Conservation (phyloP, 2,329 filamentous ascomycete genomes). For the Colletotrichum sp. region DNA sequence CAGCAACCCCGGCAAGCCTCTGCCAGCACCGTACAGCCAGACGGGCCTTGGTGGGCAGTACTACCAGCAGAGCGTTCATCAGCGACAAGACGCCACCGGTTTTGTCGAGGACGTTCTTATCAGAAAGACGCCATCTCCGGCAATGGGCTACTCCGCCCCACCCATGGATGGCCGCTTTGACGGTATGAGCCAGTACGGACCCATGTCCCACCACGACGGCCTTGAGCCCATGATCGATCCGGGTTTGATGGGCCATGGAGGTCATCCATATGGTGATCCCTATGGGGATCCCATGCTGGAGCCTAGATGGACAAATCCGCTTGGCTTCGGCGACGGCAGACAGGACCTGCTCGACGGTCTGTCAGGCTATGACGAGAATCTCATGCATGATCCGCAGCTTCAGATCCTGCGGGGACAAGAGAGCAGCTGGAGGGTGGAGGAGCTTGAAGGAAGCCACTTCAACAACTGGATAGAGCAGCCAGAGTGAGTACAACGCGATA, state of each 20-base stretch:
- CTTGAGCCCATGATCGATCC: conserved; percentile 24
- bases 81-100: conserved; percentile 26
- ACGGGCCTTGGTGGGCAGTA: conserved; percentile 34
- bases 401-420: conserved; percentile 34
- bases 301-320: conserved; percentile 16
- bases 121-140: conserved; percentile 38
- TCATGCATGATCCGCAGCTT: conserved; percentile 24
- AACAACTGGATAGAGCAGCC: conserved; percentile 35
- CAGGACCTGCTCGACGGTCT: conserved; percentile 21
- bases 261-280: conserved; percentile 12
- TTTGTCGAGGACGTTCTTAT: conserved; percentile 34
- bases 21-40: conserved; percentile 41
- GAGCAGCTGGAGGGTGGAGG: conserved; percentile 39
- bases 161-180: conserved; percentile 17
- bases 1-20: conserved; percentile 30
- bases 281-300: conserved; percentile 18
- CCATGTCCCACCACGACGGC: conserved; percentile 19
- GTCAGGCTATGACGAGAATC: conserved; percentile 23
- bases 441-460: conserved; percentile 35
- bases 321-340: conserved; percentile 8
- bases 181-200: conserved; percentile 19
- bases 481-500: conserved; percentile 19
- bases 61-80: conserved; percentile 39
- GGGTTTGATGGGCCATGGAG: conserved; percentile 18
- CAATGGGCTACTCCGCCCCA: conserved; percentile 22